Evolutionary conservation across 2,329 filamentous ascomycete species (phyloP).

Genomic region (Aspergillus sp.): DNA sequence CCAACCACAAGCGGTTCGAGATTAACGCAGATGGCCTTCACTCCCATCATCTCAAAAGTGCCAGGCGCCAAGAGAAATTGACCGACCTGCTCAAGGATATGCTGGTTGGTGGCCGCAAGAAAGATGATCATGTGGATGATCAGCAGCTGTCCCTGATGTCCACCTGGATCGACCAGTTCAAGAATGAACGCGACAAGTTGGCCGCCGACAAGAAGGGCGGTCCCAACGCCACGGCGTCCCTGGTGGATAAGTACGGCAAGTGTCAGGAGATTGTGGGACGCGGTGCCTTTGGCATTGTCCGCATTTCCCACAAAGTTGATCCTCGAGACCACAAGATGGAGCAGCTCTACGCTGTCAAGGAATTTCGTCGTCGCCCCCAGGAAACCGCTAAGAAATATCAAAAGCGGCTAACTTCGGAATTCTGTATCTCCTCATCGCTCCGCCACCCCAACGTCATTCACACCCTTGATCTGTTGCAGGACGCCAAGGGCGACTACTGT

Average conservation of each 20-base stretch:
- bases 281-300: slow-evolving; percentile 92
- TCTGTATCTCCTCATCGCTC: slow-evolving; percentile 95
- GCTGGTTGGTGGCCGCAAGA: slow-evolving; percentile 71
- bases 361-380: slow-evolving; percentile 87
- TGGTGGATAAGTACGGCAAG: slow-evolving; percentile 96
- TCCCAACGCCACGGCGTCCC: slow-evolving; percentile 63
- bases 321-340: slow-evolving; percentile 68
- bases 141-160: slow-evolving; percentile 87
- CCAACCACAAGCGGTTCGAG: slow-evolving; percentile 46
- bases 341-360: slow-evolving; percentile 94
- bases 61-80: slow-evolving; percentile 88
- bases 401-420: slow-evolving; percentile 92
- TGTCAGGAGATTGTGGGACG: slow-evolving; percentile 95
- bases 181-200: slow-evolving; percentile 71
- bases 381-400: slow-evolving; percentile 97
- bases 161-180: slow-evolving; percentile 89
- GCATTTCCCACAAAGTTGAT: slow-evolving; percentile 92
- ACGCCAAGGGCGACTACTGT: slow-evolving; percentile 94
- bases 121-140: slow-evolving; percentile 50
- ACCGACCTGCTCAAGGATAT: slow-evolving; percentile 84
- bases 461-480: slow-evolving; percentile 88
- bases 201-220: slow-evolving; percentile 69
- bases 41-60: slow-evolving; percentile 79
- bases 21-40: slow-evolving; percentile 60
- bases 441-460: slow-evolving; percentile 97